These are phyloP conservation scores for Talaromyces atroroseus DNA, from an alignment of 2,329 filamentous ascomycete species.

Conservation along the genomic window DNA sequence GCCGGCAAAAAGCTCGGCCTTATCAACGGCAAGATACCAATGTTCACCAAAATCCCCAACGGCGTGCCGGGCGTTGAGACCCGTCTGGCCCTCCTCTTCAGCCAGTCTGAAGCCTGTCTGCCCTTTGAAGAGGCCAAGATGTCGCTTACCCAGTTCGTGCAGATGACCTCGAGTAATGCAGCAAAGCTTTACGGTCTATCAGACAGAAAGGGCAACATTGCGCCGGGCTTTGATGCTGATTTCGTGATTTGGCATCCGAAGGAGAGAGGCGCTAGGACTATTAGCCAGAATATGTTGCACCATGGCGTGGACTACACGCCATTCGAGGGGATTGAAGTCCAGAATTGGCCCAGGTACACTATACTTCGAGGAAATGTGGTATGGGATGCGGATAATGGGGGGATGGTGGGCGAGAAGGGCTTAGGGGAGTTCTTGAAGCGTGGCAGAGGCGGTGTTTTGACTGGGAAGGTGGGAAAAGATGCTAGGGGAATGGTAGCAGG, in stretches of 20 bases:
- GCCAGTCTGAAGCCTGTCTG: constrained; percentile 20
- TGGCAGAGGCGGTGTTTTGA: not conserved
- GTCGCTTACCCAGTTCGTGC: constrained; percentile 5
- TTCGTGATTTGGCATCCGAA: constrained; percentile 53
- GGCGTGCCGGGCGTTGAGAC: constrained; percentile 4
- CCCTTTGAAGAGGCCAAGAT: constrained; percentile 15
- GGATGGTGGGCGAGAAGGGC: constrained; percentile 45
- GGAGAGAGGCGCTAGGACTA: constrained; percentile 10
- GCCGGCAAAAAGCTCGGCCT: constrained; percentile 3
- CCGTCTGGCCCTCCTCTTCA: constrained; percentile 38
- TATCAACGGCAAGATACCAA: not conserved
- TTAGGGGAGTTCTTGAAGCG: constrained; percentile 41
- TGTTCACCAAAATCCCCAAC: constrained; percentile 41
- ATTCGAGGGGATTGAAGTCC: constrained; percentile 51
- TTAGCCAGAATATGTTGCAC: constrained; percentile 49
- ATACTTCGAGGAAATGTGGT: constrained; percentile 54
- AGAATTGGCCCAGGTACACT: constrained; percentile 60
- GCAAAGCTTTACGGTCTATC: constrained; percentile 52
- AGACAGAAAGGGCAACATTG: constrained; percentile 44
- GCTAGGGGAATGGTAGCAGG: not conserved
- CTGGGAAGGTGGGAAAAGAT: not conserved
- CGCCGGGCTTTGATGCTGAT: constrained; percentile 53
- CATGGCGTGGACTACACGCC: constrained; percentile 60
- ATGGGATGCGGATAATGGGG: constrained; percentile 47
- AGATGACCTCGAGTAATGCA: constrained; percentile 6